Conservation (phyloP, 2,329 filamentous ascomycete genomes). For the Acrocalymma vagum region DNA sequence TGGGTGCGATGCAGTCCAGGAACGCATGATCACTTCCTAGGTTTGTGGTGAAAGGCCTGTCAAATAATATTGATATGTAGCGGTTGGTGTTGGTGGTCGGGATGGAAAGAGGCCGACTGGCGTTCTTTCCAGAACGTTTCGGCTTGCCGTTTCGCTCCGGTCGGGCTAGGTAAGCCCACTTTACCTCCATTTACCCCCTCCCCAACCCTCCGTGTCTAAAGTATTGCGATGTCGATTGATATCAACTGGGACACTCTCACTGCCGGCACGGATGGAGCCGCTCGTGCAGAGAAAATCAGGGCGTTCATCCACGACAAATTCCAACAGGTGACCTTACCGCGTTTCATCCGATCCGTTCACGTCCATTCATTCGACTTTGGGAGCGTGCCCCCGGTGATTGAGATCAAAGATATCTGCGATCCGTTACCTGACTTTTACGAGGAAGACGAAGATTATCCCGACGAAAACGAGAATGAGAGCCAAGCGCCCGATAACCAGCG, state of each 20-base stretch:
- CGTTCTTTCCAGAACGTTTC: too few species aligned
- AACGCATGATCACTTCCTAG: too few species aligned
- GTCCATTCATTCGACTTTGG: constrained; percentile 96
- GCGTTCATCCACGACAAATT: constrained; percentile 96
- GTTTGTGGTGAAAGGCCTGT: neutral
- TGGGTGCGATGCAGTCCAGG: too few species aligned
- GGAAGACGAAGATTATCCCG: constrained; percentile 72
- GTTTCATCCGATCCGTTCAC: constrained; percentile 95
- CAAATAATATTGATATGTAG: neutral
- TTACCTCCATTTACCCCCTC: constrained; percentile 34
- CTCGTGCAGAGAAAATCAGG: constrained; percentile 85
- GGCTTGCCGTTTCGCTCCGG: too few species aligned
- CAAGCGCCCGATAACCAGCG: constrained; percentile 23
- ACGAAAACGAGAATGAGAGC: constrained; percentile 58
- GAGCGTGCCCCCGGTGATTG: constrained; percentile 79
- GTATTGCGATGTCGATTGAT: constrained; percentile 91
- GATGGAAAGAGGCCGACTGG: neutral
- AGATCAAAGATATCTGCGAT: constrained; percentile 96
- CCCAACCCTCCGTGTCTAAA: constrained; percentile 31
- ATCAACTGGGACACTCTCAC: constrained; percentile 96
- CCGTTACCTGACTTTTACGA: constrained; percentile 97
- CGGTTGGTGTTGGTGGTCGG: neutral
- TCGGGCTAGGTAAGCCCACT: constrained; percentile 14
- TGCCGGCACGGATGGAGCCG: constrained; percentile 84
- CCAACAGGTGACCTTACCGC: constrained; percentile 87